Conservation (phyloP, 345 rosid genomes). For the Aquilaria sinensis region DNA sequence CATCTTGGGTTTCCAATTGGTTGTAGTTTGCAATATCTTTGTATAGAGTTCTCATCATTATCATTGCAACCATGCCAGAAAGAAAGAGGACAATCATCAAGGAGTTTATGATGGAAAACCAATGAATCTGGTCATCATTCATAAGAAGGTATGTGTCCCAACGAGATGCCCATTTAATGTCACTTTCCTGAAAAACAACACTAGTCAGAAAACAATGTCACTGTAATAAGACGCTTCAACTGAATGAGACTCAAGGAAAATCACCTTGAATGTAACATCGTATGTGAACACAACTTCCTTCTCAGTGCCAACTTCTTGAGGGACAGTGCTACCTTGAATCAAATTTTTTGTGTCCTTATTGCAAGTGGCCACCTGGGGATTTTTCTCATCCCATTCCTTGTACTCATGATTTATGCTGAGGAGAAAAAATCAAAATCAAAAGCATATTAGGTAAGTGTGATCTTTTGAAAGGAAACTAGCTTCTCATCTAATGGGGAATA, state of each 20-base stretch:
- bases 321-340: slow-evolving; percentile 79
- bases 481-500: too few relatives aligned
- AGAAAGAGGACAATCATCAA: slow-evolving; percentile 96
- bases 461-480: too few relatives aligned
- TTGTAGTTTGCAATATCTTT: slow-evolving; percentile 93
- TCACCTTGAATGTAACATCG: slow-evolving; percentile 88
- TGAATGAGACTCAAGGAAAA: slow-evolving; percentile 6
- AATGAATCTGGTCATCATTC: slow-evolving; percentile 97
- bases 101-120: slow-evolving; percentile 97
- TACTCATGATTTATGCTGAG: slow-evolving; percentile 89
- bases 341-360: slow-evolving; percentile 84
- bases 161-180: slow-evolving; percentile 98
- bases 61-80: slow-evolving; percentile 99
- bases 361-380: slow-evolving; percentile 86
- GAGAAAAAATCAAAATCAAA: slow-evolving; percentile 11
- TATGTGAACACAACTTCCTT: slow-evolving; percentile 87
- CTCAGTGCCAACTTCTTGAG: slow-evolving; percentile 73
- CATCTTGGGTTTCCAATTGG: slow-evolving; percentile 97
- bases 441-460: too few relatives aligned
- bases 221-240: neutral
- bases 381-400: slow-evolving; percentile 83
- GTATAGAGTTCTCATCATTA: slow-evolving; percentile 95
- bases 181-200: slow-evolving; percentile 56
- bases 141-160: slow-evolving; percentile 98
- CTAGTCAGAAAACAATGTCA: neutral